Evolutionary conservation across 1,284 basidiomycete genomes (phyloP), one percentile per base, ranked within the genome.

Genomic region (Cutaneotrichosporon cyanovorans): DNA sequence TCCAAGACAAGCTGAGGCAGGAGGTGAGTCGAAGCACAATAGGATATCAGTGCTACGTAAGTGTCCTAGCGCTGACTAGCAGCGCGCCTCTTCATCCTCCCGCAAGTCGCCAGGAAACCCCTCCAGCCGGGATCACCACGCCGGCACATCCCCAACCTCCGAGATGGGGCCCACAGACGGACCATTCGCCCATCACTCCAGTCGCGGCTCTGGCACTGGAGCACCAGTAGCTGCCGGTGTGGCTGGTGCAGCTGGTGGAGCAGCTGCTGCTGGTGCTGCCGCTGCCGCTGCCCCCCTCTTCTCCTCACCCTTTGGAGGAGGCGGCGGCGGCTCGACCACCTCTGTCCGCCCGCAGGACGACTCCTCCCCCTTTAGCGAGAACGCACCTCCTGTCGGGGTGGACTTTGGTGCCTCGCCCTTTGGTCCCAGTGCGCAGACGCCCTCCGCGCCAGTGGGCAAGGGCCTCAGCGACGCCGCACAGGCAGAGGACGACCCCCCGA

Each of bases 1-100:
- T 96, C 75, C 86, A 92, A 65, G 76, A 55, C 42, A 58, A 57
- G 51, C 48, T 72, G 20, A 58, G 62, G 23, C 48, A 59, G 35
- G 67, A 71, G 57, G 70, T 68, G 41, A 42, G 69, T 37, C 25
- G 2, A 12, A 21, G 8, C 19, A 15, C 8, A 31, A 5, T 20
- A 31, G 7, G 16, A 30, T 30, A 14, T 22, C 6, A 10, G n/a
- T 23, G n/a, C 23, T 40, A 12, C 25, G 12, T 7, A 28, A 28
- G 25, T 28, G 25, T 28, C n/a, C n/a, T n/a, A n/a, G n/a, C n/a
- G n/a, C n/a, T n/a, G n/a, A n/a, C n/a, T n/a, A n/a, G n/a, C n/a
- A n/a, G n/a, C n/a, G n/a, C n/a, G n/a, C n/a, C n/a, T n/a, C n/a
- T n/a, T n/a, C n/a, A n/a, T n/a, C n/a, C n/a, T n/a, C n/a, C n/a